Evolutionary conservation across 2,329 filamentous ascomycete species (phyloP), one percentile per base, ranked within the genome.

Genomic region (Sphaerostilbella broomeana): DNA sequence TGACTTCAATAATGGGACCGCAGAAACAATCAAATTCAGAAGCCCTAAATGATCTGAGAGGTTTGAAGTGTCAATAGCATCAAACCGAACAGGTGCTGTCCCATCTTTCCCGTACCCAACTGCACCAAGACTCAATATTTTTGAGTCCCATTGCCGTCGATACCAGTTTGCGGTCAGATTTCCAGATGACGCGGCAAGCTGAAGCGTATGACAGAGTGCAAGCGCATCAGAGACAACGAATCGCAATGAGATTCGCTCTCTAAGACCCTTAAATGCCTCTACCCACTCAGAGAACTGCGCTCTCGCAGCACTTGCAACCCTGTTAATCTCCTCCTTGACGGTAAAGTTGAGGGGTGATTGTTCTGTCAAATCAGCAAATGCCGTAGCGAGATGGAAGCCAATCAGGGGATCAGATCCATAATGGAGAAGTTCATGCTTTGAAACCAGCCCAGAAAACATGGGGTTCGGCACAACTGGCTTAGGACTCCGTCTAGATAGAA

Each of bases 351-450:
- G 51, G 0, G 69, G 65, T 1, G 68, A 72, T 1, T 46, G 36
- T 4, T 62, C 51, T 0, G 57, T 47, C 2, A 72, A 55, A 0
- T 60, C 50, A 2, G 62, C 60, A 42, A 62, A 65, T 3, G 66
- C 70, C 1, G 64, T 57, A 2, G 72, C 70, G n/a, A 80, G 61
- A 53, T 81, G 76, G 42, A 73, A 81, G 1, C 75, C 69, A 5
- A 70, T 49, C 1, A 77, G 45, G 0, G 77, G 76, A 43, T 79
- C 62, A 4, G 63, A 64, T 4, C 59, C 63, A 49, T 71, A 69
- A 42, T 73, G 67, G 19, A 79, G 55, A 3, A 58, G 45, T 2
- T 59, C 56, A n/a, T 53, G 44, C 4, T 53, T 44, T 0, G 60
- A 62, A 3, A 67, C 42, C 0, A 60, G n/a, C 44, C 49, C 17